Percentiles rank a stretch among this genome's conserved stretches.
Conservation (phyloP, 148 eudicot species). For the Rhododendron williamsianum region DNA sequence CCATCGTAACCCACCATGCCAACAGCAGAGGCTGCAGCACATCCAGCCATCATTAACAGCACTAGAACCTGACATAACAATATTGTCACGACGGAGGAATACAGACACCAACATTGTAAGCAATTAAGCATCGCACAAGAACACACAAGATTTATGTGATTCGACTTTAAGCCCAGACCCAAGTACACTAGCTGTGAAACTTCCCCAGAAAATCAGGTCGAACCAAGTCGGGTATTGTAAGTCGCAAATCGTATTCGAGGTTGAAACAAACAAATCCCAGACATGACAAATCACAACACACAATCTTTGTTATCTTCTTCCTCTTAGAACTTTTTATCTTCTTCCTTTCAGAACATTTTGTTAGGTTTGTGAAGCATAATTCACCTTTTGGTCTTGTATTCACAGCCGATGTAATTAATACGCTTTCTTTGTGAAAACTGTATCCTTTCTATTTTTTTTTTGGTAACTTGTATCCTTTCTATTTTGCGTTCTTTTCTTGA, state of each 20-base stretch:
- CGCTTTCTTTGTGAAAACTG: neutral
- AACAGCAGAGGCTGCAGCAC: slow-evolving; percentile 9
- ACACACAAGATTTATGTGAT: neutral
- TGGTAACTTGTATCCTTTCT: neutral
- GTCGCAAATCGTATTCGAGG: neutral
- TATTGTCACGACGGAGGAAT: neutral
- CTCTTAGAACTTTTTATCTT: neutral
- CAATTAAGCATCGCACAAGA: neutral
- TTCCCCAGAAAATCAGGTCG: neutral
- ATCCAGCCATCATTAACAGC: slow-evolving; percentile 13
- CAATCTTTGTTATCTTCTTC: neutral
- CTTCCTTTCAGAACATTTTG: neutral
- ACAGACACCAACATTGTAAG: neutral
- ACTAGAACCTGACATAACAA: neutral
- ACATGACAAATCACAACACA: neutral
- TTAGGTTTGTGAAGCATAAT: neutral
- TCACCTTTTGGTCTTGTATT: neutral
- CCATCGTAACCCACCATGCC: slow-evolving; percentile 8
- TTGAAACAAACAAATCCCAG: neutral
- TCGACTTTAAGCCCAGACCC: neutral
- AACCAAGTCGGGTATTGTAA: neutral
- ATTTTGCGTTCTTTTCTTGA: neutral
- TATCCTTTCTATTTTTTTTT: neutral
- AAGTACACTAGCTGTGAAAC: neutral
- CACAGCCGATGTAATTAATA: neutral